Base-by-base conservation (phyloP, 805 yeast species). In the Barnettozyma botsteinii region DNA sequence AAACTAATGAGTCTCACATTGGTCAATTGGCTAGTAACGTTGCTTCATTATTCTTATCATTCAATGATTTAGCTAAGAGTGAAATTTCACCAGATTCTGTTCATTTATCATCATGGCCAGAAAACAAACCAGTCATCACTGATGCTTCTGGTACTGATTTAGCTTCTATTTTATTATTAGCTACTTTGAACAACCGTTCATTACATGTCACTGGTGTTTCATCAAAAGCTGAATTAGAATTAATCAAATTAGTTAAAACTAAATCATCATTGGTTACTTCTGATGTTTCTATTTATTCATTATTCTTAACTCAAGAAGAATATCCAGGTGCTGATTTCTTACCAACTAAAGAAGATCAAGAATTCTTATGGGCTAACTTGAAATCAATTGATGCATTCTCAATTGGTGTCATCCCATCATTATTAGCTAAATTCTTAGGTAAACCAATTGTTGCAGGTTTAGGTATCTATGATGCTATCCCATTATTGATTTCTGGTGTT, bases 61-160 rank as follows among this genome's bases (percentile, higher is more conserved):
- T 85, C 66, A 79, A 79, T 59, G 84, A 79, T 47, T 75, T 82
- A 56, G 71, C 77, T 39, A 72, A 73, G 55, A 55, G 56, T 42
- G 81, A 81, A 55, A 85, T 89, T 33, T 72, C 89, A n/a, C 72
- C 83, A 25, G 81, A 87, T 32, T 77, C 95, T 21, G 72, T 82
- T 23, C 94, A 85, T 53, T 79, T 88, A 55, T 78, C 81, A 47
- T 67, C 77, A 26, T 89, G 97, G 96, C 95, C 96, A 38, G 70
- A 72, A 37, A 64, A 64, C 54, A 88, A 87, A 67, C 91, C 93
- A 44, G 82, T 91, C 45, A 73, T 89, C 48, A 87, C 96, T 31
- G 97, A 91, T 64, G 96, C 98, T 36, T 80, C 77, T 60, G 81
- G 91, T 20, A 85, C 96, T 29, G 91, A 87, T 56, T 71, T 91